Evolutionary conservation across 345 rosid species (phyloP).

Genomic region (Mercurialis annua): DNA sequence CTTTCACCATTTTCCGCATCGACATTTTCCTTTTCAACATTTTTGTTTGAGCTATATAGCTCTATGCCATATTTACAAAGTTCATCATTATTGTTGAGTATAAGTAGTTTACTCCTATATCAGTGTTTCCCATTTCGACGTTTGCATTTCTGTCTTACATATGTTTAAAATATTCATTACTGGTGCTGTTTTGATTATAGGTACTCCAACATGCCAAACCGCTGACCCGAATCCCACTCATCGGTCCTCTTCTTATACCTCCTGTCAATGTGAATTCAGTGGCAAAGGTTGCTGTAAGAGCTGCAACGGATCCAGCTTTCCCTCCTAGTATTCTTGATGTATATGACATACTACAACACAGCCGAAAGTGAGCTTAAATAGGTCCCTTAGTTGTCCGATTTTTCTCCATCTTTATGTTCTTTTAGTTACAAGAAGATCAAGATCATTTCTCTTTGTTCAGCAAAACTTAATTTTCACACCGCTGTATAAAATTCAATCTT

Average conservation of each 20-base stretch:
- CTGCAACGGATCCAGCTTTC: slow-evolving; percentile 45
- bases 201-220: slow-evolving; percentile 45
- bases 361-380: slow-evolving; percentile 18
- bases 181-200: slow-evolving; percentile 18
- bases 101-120: too few relatives aligned
- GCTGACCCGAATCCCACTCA: slow-evolving; percentile 43
- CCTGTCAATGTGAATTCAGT: slow-evolving; percentile 51
- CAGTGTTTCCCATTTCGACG: too few relatives aligned
- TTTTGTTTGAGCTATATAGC: too few relatives aligned
- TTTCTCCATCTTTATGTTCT: too few relatives aligned
- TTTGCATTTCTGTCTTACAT: neutral
- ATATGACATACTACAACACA: slow-evolving; percentile 40
- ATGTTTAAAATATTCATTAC: neutral
- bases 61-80: too few relatives aligned
- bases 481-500: too few relatives aligned
- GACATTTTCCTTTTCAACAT: too few relatives aligned
- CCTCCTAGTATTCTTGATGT: slow-evolving; percentile 54
- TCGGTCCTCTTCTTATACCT: slow-evolving; percentile 56
- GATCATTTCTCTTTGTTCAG: too few relatives aligned
- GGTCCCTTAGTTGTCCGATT: neutral
- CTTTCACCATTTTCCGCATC: too few relatives aligned
- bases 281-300: slow-evolving; percentile 55
- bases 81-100: too few relatives aligned
- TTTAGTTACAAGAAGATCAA: too few relatives aligned
- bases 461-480: too few relatives aligned